phyloP scores from a whole-genome alignment of 225 moss, liverwort and hornwort species.

The Pseudoscleropodium purum region DNA sequence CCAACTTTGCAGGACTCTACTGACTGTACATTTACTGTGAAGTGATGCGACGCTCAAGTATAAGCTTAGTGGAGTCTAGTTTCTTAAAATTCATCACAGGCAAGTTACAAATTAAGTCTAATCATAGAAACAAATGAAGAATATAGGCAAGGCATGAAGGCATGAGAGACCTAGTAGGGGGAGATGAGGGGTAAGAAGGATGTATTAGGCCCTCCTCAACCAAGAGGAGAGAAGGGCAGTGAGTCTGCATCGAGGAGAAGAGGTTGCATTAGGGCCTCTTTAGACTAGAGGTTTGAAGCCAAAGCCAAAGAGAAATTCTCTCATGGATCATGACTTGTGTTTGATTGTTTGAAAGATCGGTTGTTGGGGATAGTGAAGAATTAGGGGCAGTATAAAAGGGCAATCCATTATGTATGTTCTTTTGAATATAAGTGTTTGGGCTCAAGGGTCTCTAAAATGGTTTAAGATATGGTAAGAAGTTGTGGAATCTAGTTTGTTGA shows the following conservation, averaged over 20 bases:
- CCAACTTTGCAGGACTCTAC: not conserved
- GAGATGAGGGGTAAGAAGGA: not conserved
- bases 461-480: too few species aligned
- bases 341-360: not conserved
- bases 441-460: too few species aligned
- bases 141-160: not conserved
- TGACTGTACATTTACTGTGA: not conserved
- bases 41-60: too few species aligned
- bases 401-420: not conserved
- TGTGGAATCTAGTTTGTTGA: too few species aligned
- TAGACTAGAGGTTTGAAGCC: not conserved
- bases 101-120: not conserved
- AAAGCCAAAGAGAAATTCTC: not conserved
- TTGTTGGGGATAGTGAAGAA: not conserved
- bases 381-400: too few species aligned
- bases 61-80: not conserved
- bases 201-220: not conserved
- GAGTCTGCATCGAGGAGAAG: not conserved
- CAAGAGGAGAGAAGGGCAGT: not conserved
- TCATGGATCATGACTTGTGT: not conserved
- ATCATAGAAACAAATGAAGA: not conserved
- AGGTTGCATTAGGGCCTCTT: not conserved
- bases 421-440: too few species aligned
- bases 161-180: not conserved
- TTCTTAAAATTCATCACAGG: not conserved